Percentiles rank a stretch among this genome's conserved stretches.
phyloP scores from a whole-genome alignment of 352 stramenopile species.

The Phytophthora lateralis region DNA sequence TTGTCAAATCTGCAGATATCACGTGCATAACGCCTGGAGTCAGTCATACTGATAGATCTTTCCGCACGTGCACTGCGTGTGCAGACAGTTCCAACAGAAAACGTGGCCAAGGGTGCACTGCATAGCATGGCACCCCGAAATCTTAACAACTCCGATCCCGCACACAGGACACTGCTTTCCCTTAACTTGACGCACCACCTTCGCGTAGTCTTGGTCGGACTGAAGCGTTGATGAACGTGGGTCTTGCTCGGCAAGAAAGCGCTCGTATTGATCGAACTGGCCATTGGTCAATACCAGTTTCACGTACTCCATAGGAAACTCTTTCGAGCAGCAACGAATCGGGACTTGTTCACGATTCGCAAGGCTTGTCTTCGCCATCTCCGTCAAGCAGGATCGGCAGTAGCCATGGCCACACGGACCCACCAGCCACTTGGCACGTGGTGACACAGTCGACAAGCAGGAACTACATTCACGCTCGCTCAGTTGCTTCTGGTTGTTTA shows the following conservation, averaged over 20 bases:
- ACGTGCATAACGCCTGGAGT: neutral
- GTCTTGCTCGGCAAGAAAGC: conserved; percentile 50
- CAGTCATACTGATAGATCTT: conserved; percentile 5
- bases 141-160: conserved; percentile 60
- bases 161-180: conserved; percentile 68
- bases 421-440: conserved; percentile 9
- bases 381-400: conserved; percentile 41
- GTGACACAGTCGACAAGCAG: conserved; percentile 24
- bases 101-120: conserved; percentile 37
- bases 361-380: conserved; percentile 44
- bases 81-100: conserved; percentile 50
- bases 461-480: conserved; percentile 27
- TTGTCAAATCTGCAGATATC: neutral
- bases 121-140: conserved; percentile 57
- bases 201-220: conserved; percentile 58
- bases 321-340: conserved; percentile 46
- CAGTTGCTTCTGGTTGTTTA: conserved; percentile 3
- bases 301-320: conserved; percentile 48
- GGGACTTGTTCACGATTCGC: conserved; percentile 34
- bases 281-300: conserved; percentile 17
- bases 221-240: conserved; percentile 40
- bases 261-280: conserved; percentile 27
- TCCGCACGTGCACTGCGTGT: conserved; percentile 28
- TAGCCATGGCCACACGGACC: conserved; percentile 47
- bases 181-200: conserved; percentile 30